phyloP scores from a whole-genome alignment of 164 flowering plant species.

The Umbellularia californica region DNA sequence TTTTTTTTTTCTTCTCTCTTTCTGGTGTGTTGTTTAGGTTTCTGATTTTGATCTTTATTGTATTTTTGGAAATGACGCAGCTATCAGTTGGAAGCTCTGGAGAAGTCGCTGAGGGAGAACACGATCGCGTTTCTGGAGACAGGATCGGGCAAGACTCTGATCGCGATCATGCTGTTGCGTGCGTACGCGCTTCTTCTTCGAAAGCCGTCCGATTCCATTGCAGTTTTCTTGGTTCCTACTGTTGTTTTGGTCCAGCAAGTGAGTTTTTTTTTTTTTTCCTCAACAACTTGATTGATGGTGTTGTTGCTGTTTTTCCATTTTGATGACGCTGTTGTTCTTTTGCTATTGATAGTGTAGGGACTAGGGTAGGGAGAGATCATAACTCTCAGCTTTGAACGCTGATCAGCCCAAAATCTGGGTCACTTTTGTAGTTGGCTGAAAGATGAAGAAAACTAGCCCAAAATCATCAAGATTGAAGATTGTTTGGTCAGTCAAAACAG shows the following conservation, averaged over 20 bases:
- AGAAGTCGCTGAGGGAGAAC: conserved; percentile 61
- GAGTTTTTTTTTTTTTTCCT: not conserved
- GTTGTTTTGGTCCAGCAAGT: conserved; percentile 74
- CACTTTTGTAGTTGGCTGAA: no score
- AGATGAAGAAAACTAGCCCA: no score
- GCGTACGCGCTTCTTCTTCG: conserved; percentile 52
- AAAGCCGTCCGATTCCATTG: conserved; percentile 54
- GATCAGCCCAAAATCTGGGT: no score
- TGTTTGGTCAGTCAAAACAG: no score
- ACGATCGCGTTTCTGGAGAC: conserved; percentile 81
- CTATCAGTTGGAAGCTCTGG: conserved; percentile 81
- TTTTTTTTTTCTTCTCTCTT: not conserved
- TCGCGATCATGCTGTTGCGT: conserved; percentile 82
- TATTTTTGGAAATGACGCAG: conserved; percentile 23
- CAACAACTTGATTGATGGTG: no score
- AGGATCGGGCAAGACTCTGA: conserved; percentile 92
- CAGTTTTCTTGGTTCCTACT: conserved; percentile 73
- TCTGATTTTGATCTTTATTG: not conserved
- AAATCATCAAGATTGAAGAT: no score
- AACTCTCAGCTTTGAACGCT: no score
- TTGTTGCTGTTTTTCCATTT: no score
- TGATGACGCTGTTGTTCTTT: no score
- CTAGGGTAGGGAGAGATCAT: no score
- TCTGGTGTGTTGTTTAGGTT: not conserved
- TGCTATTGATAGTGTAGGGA: no score